Percentiles rank a stretch among this genome's conserved stretches.
Conservation (phyloP, 1,284 basidiomycete species). For the Cutaneotrichosporon mucoides region DNA sequence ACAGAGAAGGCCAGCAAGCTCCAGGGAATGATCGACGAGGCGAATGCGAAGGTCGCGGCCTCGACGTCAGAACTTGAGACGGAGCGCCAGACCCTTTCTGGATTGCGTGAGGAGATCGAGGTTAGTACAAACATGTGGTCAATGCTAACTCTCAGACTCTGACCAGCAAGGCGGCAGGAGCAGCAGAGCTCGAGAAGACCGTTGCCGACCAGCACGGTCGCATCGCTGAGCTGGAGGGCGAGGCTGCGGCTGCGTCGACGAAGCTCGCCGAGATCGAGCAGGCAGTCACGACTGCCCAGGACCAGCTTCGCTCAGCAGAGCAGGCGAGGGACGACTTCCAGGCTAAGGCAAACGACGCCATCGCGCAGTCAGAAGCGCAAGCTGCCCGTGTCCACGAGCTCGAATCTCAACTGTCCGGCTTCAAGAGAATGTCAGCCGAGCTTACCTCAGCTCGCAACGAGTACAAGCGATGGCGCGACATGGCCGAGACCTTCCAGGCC, state of each 20-base stretch:
- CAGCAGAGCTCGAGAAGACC: constrained; percentile 7
- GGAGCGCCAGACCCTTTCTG: not conserved
- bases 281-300: not conserved
- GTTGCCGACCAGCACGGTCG: not conserved
- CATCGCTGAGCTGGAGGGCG: not conserved
- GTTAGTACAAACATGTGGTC: constrained; percentile 6
- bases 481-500: not conserved
- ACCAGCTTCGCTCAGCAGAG: not conserved
- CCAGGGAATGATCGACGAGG: no score
- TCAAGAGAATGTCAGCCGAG: not conserved
- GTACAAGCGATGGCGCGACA: not conserved
- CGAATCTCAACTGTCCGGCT: not conserved
- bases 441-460: not conserved
- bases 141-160: not conserved
- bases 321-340: not conserved
- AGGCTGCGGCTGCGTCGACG: not conserved
- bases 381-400: not conserved
- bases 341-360: not conserved
- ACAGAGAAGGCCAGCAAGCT: not conserved
- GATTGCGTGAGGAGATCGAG: constrained; percentile 8
- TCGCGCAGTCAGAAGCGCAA: not conserved
- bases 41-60: not conserved
- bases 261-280: constrained; percentile 3
- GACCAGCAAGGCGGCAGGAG: not conserved
- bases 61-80: not conserved